Evolutionary conservation across 2,329 filamentous ascomycete genomes (phyloP).

Genomic region (Epichloe baconii): DNA sequence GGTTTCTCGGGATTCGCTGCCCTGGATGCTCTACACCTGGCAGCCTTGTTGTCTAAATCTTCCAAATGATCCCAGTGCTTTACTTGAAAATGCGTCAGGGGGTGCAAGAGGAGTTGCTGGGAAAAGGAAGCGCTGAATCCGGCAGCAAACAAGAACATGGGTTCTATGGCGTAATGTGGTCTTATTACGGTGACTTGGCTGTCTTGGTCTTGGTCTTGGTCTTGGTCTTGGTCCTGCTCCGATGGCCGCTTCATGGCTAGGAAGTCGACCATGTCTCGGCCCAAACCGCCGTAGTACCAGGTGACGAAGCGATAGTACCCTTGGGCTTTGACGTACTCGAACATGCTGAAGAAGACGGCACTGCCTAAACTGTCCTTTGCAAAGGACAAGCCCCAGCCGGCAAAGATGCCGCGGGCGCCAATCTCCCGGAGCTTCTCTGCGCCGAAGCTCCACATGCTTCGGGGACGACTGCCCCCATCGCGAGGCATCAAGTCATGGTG

Average conservation of each 20-base stretch:
- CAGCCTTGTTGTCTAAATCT: slow-evolving; percentile 50
- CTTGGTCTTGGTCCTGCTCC: slow-evolving; percentile 8
- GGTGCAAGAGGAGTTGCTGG: slow-evolving; percentile 59
- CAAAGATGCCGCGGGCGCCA: slow-evolving; percentile 58
- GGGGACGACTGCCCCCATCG: slow-evolving; percentile 28
- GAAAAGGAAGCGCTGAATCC: slow-evolving; percentile 55
- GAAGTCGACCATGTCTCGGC: slow-evolving; percentile 36
- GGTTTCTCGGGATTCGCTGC: slow-evolving; percentile 19
- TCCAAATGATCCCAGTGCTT: slow-evolving; percentile 63
- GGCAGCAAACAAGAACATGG: slow-evolving; percentile 55
- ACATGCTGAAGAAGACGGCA: slow-evolving; percentile 60
- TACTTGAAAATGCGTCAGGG: slow-evolving; percentile 56
- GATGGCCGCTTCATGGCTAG: slow-evolving; percentile 33
- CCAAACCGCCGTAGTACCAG: slow-evolving; percentile 52
- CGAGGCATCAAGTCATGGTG: slow-evolving; percentile 33
- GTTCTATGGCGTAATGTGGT: slow-evolving; percentile 65
- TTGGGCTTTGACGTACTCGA: slow-evolving; percentile 66
- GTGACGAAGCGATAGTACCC: slow-evolving; percentile 56
- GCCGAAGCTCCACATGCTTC: slow-evolving; percentile 63
- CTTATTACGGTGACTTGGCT: slow-evolving; percentile 38
- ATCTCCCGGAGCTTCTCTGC: slow-evolving; percentile 53
- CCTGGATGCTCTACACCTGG: slow-evolving; percentile 26
- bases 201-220: slow-evolving; percentile 11
- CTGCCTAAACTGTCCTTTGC: slow-evolving; percentile 57
- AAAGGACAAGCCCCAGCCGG: slow-evolving; percentile 57